Conservation (phyloP, 768 basidiomycete species). For the Mycena floridula region DNA sequence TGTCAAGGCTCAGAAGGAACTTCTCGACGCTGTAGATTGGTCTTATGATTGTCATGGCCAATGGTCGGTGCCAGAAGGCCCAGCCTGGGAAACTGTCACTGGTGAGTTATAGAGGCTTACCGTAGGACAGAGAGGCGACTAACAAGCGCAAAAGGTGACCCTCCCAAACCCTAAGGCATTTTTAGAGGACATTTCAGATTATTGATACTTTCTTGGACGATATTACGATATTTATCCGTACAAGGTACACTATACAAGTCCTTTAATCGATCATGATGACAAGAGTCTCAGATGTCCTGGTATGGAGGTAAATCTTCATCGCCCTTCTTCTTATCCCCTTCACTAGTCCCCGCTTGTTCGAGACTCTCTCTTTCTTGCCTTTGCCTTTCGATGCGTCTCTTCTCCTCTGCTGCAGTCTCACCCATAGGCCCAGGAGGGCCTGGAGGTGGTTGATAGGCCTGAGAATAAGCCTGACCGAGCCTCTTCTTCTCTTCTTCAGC, state of each 20-base stretch:
- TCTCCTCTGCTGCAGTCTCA: constrained; percentile 55
- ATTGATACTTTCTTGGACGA: too few relatives aligned
- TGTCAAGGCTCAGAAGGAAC: constrained; percentile 60
- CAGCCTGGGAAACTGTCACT: constrained; percentile 65
- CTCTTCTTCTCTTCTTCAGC: constrained; percentile 65
- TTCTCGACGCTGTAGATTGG: constrained; percentile 66
- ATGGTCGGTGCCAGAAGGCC: constrained; percentile 65
- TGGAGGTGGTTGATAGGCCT: constrained; percentile 12
- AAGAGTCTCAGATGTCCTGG: constrained; percentile 7
- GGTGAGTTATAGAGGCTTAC: constrained; percentile 65
- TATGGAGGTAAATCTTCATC: constrained; percentile 39
- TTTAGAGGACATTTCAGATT: too few relatives aligned
- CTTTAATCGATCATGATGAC: too few relatives aligned
- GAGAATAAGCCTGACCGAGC: constrained; percentile 34
- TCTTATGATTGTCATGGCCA: constrained; percentile 67
- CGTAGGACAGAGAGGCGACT: too few relatives aligned
- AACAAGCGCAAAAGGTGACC: too few relatives aligned
- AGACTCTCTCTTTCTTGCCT: constrained; percentile 61
- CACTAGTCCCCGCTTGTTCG: constrained; percentile 15
- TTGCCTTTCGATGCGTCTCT: constrained; percentile 57
- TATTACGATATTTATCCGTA: too few relatives aligned
- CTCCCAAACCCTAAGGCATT: too few relatives aligned
- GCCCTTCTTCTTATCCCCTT: constrained; percentile 19
- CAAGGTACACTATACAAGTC: neutral
- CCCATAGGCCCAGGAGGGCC: constrained; percentile 9